Evolutionary conservation across 2,329 filamentous ascomycete species (phyloP).

Genomic region (Aspergillus tamarii): DNA sequence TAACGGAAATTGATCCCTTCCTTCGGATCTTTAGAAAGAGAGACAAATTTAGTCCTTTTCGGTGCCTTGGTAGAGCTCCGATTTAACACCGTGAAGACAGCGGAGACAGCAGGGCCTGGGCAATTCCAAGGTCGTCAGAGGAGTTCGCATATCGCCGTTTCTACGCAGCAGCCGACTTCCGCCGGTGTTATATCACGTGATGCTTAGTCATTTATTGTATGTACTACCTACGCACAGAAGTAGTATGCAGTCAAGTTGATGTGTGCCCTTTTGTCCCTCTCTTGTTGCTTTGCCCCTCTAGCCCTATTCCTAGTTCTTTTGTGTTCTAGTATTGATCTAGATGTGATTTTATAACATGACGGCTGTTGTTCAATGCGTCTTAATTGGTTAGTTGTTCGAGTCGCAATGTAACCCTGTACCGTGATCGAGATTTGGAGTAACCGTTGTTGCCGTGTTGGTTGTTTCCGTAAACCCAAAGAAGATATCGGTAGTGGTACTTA

Average conservation of each 20-base stretch:
- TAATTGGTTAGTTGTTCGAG: not conserved
- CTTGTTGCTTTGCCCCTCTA: not conserved
- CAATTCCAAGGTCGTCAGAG: conserved; percentile 21
- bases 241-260: not conserved
- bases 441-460: not conserved
- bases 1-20: not conserved
- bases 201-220: conserved; percentile 15
- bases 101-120: conserved; percentile 14
- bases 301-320: not conserved
- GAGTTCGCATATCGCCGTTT: conserved; percentile 22
- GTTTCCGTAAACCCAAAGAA: not conserved
- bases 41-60: not conserved
- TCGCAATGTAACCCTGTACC: not conserved
- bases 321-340: not conserved
- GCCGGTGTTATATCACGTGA: conserved; percentile 27
- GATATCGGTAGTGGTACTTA: not conserved
- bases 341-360: not conserved
- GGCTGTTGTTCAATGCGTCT: not conserved
- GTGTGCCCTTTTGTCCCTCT: not conserved
- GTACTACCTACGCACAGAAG: not conserved
- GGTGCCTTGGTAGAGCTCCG: not conserved
- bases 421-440: not conserved
- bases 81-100: conserved; percentile 7
- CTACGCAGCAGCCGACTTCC: conserved; percentile 23
- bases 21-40: not conserved